phyloP scores from a whole-genome alignment of 176 grass and related monocot genomes.

The Themeda triandra region DNA sequence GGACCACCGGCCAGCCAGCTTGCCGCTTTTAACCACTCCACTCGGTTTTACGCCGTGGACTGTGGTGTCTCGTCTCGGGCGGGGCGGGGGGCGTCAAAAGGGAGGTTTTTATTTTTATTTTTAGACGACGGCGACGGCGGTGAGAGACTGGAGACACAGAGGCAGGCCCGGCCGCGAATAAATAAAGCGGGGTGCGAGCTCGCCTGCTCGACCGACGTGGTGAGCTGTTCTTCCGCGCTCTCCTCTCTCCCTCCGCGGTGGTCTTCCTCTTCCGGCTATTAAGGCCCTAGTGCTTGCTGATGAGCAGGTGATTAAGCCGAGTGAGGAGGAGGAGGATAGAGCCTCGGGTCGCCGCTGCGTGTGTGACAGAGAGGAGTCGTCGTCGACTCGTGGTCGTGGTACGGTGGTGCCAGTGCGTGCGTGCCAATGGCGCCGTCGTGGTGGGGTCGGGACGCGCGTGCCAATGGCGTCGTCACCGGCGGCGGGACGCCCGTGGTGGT shows the following conservation, averaged over 20 bases:
- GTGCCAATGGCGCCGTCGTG: slow-evolving; percentile 47
- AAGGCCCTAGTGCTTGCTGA: slow-evolving; percentile 24
- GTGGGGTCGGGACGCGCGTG: slow-evolving; percentile 39
- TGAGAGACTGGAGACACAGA: neutral
- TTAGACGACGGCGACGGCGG: slow-evolving; percentile 31
- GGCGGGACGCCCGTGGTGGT: slow-evolving; percentile 54
- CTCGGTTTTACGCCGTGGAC: neutral
- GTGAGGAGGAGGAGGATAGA: neutral
- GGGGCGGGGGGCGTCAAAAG: neutral
- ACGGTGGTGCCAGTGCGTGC: neutral
- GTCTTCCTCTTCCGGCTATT: slow-evolving; percentile 4
- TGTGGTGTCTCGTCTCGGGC: neutral
- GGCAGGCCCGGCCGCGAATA: slow-evolving; percentile 1
- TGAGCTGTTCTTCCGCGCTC: slow-evolving; percentile 45
- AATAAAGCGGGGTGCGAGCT: slow-evolving; percentile 33
- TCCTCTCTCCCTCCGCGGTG: slow-evolving; percentile 1
- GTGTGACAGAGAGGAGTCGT: neutral
- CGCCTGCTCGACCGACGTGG: slow-evolving; percentile 41
- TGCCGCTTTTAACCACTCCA: neutral
- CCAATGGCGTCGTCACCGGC: neutral
- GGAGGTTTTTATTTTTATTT: slow-evolving; percentile 33
- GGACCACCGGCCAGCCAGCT: neutral
- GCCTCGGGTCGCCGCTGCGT: neutral
- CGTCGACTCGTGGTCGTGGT: neutral
- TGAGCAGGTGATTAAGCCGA: slow-evolving; percentile 3